phyloP scores from a whole-genome alignment of 345 rosid species.

The Citropsis articulata region DNA sequence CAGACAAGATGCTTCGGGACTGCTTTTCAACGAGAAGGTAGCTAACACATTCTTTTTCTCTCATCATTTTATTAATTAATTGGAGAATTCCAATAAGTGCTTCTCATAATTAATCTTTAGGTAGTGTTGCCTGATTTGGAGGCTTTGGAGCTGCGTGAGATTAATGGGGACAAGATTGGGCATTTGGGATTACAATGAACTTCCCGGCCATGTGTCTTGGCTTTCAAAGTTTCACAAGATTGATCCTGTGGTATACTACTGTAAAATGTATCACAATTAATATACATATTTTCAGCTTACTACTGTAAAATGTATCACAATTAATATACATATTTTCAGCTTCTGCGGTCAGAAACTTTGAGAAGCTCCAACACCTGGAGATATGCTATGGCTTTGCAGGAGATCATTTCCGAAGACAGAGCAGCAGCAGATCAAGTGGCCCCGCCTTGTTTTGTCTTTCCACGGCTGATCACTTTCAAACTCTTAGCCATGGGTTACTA shows the following conservation, averaged over 20 bases:
- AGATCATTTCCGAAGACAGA: no score
- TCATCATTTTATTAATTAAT: no score
- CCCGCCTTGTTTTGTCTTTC: no score
- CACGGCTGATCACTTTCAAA: no score
- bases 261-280: not conserved
- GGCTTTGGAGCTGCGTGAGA: not conserved
- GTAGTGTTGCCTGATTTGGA: constrained; percentile 20
- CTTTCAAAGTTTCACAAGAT: not conserved
- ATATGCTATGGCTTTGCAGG: not conserved
- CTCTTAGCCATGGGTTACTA: no score
- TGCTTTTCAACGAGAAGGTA: no score
- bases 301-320: not conserved
- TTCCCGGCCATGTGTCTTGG: not conserved
- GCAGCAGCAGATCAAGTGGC: no score
- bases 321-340: not conserved
- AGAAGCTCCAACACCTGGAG: no score
- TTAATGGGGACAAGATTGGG: constrained; percentile 4
- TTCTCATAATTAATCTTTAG: not conserved
- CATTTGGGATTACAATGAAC: not conserved
- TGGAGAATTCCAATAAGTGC: no score
- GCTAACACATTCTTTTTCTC: no score
- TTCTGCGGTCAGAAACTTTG: not conserved
- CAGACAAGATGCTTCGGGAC: no score
- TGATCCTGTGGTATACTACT: not conserved
- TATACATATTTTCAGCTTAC: not conserved